Base-by-base conservation (phyloP, 768 basidiomycete species). In the Podaxis sp. region DNA sequence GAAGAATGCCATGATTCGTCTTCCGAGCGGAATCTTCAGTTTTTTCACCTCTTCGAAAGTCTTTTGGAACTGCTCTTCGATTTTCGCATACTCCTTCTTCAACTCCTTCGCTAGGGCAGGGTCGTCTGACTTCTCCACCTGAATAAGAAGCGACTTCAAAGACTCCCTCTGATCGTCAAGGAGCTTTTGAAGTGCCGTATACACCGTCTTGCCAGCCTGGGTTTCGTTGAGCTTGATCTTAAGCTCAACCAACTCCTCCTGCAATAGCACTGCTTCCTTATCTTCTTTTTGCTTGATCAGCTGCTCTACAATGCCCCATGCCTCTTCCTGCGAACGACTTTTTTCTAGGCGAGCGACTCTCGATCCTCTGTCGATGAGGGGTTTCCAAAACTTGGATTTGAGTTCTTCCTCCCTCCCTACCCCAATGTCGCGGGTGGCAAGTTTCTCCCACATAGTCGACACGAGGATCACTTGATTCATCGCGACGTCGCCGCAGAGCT, bases 401-500 rank as follows among this genome's bases (percentile, higher is more conserved):
- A 48, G 47, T 3, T 48, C 23, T 3, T 55, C 37, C 52, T 73
- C 74, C 13, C 76, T 69, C 46, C 46, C 48, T 25, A 63, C 40
- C 3, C 72, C 75, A 3, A 66, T 61, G 0, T 28, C 44, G 3
- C n/a, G 36, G 0, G 64, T 65, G 14, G 73, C 64, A 28, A 28
- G 27, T 42, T 67, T 67, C 61, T 72, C 72, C 77, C 76, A 79
- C 72, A 74, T 76, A 14, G 77, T 76, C 1, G 77, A 75, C 11
- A 68, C 71, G 11, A 79, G 62, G 14, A 72, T 60, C 3, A 79
- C 72, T 10, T 71, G 71, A 0, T 62, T 61, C n/a, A 73, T 68
- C 23, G 67, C 69, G 11, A 56, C 56, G 36, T 67, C 64, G 9
- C 71, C 69, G 53, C 63, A 75, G 52, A 61, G 66, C 52, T 59